phyloP scores from a whole-genome alignment of 192 early-diverging fungal species.

The Entomortierella chlamydospora region DNA sequence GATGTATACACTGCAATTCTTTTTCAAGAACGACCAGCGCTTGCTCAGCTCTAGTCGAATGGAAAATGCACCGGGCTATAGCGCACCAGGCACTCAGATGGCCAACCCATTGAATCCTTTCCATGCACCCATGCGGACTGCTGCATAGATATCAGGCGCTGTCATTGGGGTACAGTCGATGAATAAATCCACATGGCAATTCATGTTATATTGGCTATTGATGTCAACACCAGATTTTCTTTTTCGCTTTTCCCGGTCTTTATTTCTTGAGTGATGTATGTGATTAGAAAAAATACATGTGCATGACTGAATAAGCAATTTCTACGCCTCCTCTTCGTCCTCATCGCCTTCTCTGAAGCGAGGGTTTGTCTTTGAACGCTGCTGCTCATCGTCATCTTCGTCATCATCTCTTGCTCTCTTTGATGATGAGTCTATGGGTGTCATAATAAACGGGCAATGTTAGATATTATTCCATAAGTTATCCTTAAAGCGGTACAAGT shows the following conservation, averaged over 20 bases:
- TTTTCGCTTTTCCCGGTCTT: no score
- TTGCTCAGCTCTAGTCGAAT: constrained; percentile 45
- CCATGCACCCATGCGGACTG: constrained; percentile 53
- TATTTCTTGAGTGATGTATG: not conserved
- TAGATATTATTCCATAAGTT: no score
- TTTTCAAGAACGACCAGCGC: constrained; percentile 78
- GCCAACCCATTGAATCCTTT: constrained; percentile 52
- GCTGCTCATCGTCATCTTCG: constrained; percentile 41
- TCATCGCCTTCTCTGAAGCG: constrained; percentile 55
- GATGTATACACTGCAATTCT: constrained; percentile 92
- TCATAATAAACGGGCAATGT: not conserved
- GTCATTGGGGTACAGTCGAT: not conserved
- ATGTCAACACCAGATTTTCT: no score
- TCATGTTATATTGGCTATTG: no score
- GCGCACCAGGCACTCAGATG: constrained; percentile 38
- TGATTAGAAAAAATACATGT: not conserved
- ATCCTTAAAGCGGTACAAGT: no score
- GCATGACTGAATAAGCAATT: not conserved
- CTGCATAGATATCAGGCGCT: constrained; percentile 10
- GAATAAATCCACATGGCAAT: not conserved
- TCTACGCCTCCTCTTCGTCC: constrained; percentile 57
- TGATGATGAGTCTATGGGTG: not conserved
- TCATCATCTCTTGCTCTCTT: constrained; percentile 52
- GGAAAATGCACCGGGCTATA: constrained; percentile 49
- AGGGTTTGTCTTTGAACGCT: constrained; percentile 50